These are phyloP conservation scores for Heritiera littoralis DNA, from an alignment of 345 rosid species.

Conservation along the genomic window DNA sequence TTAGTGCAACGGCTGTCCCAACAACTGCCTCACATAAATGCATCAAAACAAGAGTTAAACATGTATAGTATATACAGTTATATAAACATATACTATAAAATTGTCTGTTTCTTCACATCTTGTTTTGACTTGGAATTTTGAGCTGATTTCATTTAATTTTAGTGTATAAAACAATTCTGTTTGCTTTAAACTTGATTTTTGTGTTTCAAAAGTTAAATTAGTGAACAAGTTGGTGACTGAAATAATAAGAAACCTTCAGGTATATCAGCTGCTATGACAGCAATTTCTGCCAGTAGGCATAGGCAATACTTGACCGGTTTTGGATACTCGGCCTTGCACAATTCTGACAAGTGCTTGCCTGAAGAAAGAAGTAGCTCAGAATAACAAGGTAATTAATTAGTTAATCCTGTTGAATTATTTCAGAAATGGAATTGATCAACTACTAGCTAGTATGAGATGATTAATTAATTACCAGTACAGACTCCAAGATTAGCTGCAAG, in stretches of 20 bases:
- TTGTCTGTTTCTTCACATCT: not conserved
- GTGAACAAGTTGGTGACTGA: not conserved
- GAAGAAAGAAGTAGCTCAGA: not conserved
- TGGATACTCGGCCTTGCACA: conserved; percentile 73
- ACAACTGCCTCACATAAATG: conserved; percentile 38
- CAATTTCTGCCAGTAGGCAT: conserved; percentile 64
- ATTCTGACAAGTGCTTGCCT: conserved; percentile 70
- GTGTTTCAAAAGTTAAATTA: not conserved
- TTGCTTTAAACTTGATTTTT: not conserved
- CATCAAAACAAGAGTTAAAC: not conserved
- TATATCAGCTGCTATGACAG: conserved; percentile 76
- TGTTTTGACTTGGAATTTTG: not conserved
- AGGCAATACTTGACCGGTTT: conserved; percentile 46
- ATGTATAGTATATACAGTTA: not conserved
- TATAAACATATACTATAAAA: too few species aligned
- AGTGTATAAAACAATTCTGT: too few species aligned
- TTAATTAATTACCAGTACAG: conserved; percentile 45
- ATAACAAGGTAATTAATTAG: not conserved
- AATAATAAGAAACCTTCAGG: conserved; percentile 55
- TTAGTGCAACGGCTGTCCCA: conserved; percentile 66
- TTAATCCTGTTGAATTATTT: not conserved
- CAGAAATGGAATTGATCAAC: too few species aligned
- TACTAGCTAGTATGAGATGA: not conserved
- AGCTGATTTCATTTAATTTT: too few species aligned
- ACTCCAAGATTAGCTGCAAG: conserved; percentile 77